Conservation (phyloP, 208 protist genomes). For the Trypanosoma caninum region DNA sequence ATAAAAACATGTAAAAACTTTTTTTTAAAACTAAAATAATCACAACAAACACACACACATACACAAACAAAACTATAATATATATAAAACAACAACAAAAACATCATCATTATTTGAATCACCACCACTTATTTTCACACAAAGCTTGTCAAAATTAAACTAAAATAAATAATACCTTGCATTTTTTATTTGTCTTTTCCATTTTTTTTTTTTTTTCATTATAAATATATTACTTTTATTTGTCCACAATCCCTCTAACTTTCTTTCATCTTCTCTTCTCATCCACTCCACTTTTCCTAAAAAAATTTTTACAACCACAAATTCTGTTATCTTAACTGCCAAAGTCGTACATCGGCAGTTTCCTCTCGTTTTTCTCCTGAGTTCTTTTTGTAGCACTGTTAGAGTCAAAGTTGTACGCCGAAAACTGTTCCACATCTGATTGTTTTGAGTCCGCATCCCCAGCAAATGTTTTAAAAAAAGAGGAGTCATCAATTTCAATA, state of each 20-base stretch:
- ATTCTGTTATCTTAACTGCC: slow-evolving; percentile 30
- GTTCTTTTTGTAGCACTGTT: slow-evolving; percentile 2
- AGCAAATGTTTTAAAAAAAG: background rate
- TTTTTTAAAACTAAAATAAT: too few relatives aligned
- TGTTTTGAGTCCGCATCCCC: background rate
- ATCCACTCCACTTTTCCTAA: too few relatives aligned
- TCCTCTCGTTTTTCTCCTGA: background rate
- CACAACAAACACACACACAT: background rate
- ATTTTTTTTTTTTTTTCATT: slow-evolving; percentile 7
- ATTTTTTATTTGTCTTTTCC: background rate
- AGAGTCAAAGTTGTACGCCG: slow-evolving; percentile 20
- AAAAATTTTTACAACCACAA: too few relatives aligned
- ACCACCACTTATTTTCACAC: too few relatives aligned
- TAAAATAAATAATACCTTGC: background rate
- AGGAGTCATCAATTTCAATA: slow-evolving; percentile 13
- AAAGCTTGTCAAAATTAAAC: too few relatives aligned
- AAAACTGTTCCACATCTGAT: background rate
- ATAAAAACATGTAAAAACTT: too few relatives aligned
- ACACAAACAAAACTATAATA: background rate
- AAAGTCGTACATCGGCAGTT: slow-evolving; percentile 59
- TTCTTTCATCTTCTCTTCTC: too few relatives aligned
- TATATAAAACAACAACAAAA: background rate
- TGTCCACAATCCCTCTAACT: background rate
- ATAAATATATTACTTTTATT: background rate
- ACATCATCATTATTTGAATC: too few relatives aligned